These are phyloP conservation scores for Phytophthora foliorum DNA, from an alignment of 352 stramenopile species.

Conservation along the genomic window DNA sequence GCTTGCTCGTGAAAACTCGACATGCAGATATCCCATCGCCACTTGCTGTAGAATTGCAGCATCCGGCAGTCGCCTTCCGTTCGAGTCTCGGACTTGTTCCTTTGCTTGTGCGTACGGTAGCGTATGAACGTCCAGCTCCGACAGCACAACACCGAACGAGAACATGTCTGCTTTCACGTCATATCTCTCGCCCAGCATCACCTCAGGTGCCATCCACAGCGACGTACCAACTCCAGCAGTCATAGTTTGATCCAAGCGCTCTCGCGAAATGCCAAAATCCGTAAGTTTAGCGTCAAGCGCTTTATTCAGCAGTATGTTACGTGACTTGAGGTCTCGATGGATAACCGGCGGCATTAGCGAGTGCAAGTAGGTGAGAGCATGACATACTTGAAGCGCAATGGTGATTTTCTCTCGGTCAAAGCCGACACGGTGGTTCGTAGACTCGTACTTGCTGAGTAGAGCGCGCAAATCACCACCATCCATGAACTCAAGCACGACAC, in stretches of 20 bases:
- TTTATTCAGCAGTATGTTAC: slow-evolving; percentile 42
- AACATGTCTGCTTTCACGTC: slow-evolving; percentile 50
- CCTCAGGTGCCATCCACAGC: slow-evolving; percentile 80
- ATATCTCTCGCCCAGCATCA: slow-evolving; percentile 43
- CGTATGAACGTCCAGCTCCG: slow-evolving; percentile 40
- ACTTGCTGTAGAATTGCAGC: slow-evolving; percentile 49
- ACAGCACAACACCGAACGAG: slow-evolving; percentile 51
- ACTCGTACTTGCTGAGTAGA: slow-evolving; percentile 42
- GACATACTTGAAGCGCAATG: slow-evolving; percentile 37
- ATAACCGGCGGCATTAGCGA: slow-evolving; percentile 43
- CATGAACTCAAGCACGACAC: slow-evolving; percentile 63
- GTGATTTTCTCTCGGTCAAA: slow-evolving; percentile 43
- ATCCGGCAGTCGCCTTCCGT: slow-evolving; percentile 26
- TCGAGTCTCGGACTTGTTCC: slow-evolving; percentile 24
- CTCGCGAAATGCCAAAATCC: slow-evolving; percentile 44
- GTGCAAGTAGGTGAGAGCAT: slow-evolving; percentile 47
- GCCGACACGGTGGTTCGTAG: slow-evolving; percentile 13
- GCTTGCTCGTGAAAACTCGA: slow-evolving; percentile 33
- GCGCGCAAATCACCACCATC: slow-evolving; percentile 51
- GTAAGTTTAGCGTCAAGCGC: slow-evolving; percentile 38
- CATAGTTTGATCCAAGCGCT: slow-evolving; percentile 41
- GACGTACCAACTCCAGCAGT: slow-evolving; percentile 40
- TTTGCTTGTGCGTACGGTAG: slow-evolving; percentile 41
- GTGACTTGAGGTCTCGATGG: slow-evolving; percentile 44
- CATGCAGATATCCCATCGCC: slow-evolving; percentile 40